Evolutionary conservation across 208 protist genomes (phyloP), one percentile per base, ranked within the genome.

Genomic region (Plasmodiophora brassicae): DNA sequence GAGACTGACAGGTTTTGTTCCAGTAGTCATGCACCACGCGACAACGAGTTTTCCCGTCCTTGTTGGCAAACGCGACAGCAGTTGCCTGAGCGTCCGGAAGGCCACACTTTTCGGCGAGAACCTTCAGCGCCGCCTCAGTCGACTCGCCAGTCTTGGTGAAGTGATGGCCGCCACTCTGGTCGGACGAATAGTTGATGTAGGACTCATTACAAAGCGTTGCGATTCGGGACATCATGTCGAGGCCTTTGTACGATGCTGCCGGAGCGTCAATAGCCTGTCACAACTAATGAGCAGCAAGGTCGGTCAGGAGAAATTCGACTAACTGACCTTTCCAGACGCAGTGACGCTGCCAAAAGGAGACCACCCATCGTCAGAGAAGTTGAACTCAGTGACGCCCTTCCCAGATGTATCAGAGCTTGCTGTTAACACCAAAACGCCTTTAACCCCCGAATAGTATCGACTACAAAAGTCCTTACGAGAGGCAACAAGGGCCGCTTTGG

Each of bases 51-150:
- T 20, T 0, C 88, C 93, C 14, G 97, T 91, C 93, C 98, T 98
- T 89, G 0, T 97, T 95, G 46, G 90, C 92, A 90, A 97, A 95
- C 1, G 96, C 93, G 14, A 95, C 89, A 28, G 97, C 90, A 1
- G 96, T 94, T 0, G 95, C 95, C 89, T 98, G 95, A 0, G 95
- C 97, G 0, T 94, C 87, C 83, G 97, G 96, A 43, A 95, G 95
- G 1, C 90, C 41, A 28, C 85, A 71, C 41, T 86, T 86, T 36
- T 45, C 45, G 32, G 83, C 10, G 41, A 53, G 41, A 25, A 87
- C 53, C 32, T 89, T 85, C 32, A 91, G 39, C n/a, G 90, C 90
- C 38, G 87, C 90, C 50, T 91, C 90, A 22, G 90, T 91, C 45
- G 90, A 88, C 72, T 91, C 90, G 54, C 90, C 90, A n/a, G 41